A percentile compares a stretch with the other conserved stretches of the same genome.
phyloP scores from a whole-genome alignment of 306 rosid genomes.

The Spatholobus suberectus region DNA sequence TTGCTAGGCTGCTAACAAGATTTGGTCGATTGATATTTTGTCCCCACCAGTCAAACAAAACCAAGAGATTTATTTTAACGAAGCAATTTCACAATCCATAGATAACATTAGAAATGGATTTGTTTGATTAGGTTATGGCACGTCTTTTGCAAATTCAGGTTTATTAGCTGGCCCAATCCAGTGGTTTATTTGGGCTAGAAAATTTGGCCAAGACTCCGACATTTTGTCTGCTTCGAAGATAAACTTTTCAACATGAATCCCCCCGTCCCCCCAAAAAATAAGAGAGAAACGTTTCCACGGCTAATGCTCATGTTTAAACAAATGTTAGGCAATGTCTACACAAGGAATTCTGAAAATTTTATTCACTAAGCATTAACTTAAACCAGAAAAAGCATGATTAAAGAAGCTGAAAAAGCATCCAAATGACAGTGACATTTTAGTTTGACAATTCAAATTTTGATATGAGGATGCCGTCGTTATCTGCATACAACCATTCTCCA shows the following conservation, averaged over 20 bases:
- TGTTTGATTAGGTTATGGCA: neutral
- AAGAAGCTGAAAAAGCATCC: neutral
- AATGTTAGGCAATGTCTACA: neutral
- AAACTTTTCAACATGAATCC: neutral
- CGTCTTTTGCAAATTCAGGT: neutral
- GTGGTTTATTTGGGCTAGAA: neutral
- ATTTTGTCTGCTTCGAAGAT: neutral
- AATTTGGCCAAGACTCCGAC: neutral
- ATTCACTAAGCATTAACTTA: neutral
- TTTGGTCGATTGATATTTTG: neutral
- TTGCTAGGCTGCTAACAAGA: too few species aligned
- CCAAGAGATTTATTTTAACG: neutral
- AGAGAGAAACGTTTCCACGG: neutral
- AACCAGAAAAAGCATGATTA: neutral
- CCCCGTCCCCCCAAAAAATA: neutral
- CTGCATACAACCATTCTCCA: constrained; percentile 90
- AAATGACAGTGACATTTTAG: constrained; percentile 22
- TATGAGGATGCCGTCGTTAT: constrained; percentile 61
- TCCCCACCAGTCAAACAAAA: neutral
- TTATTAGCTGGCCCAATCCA: neutral
- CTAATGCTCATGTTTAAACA: neutral
- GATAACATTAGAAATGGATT: neutral
- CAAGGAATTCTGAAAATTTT: neutral
- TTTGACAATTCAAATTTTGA: constrained; percentile 51
- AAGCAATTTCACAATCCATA: neutral